Evolutionary conservation across 371 early-diverging fungal species (phyloP), one percentile per base, ranked within the genome.

Genomic region (Circinella minor): DNA sequence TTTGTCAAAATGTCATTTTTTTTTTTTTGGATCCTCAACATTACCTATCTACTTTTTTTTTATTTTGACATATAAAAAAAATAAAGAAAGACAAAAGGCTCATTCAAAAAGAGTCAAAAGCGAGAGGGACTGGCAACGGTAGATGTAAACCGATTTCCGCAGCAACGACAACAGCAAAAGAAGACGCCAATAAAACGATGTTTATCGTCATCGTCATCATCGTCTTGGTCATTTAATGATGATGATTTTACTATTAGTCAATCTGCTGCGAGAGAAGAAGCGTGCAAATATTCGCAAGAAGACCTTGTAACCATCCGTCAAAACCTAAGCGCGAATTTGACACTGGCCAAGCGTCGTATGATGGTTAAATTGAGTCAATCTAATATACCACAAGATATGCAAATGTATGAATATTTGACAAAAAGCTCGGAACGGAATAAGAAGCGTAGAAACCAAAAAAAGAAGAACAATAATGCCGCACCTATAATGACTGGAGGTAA

Each of bases 351-450:
- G 17, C 37, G 62, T 4, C 62, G 62, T 6, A 61, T 61, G 62
- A 61, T 61, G 62, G 62, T 17, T 27, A 15, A 27, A 46, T 34
- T 61, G 3, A 61, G 62, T 39, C 38, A 43, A 20, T 61, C 62
- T 4, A 61, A n/a, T 4, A 8, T 20, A 10, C 62, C 38, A 5
- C 15, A 61, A 39, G 62, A 61, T 18, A 39, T 38, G 15, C 62
- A 61, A 39, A 61, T 61, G 62, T 61, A 38, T 20, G 39, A 61
- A 34, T 61, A 61, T 34, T 39, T 61, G 57, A 57, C 57, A 7
- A 57, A 20, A 13, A 27, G 1, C 34, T 27, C 20, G 9, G 27
- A 57, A 11, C 51, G 51, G 51, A 57, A 34, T 7, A 57, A 57
- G 57, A 18, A 34, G 27, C 57, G 57, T 34, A 57, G 27, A 34